Percentiles rank a stretch among this genome's conserved stretches.
phyloP scores from a whole-genome alignment of 352 stramenopile species.

The Peronospora farinosa region DNA sequence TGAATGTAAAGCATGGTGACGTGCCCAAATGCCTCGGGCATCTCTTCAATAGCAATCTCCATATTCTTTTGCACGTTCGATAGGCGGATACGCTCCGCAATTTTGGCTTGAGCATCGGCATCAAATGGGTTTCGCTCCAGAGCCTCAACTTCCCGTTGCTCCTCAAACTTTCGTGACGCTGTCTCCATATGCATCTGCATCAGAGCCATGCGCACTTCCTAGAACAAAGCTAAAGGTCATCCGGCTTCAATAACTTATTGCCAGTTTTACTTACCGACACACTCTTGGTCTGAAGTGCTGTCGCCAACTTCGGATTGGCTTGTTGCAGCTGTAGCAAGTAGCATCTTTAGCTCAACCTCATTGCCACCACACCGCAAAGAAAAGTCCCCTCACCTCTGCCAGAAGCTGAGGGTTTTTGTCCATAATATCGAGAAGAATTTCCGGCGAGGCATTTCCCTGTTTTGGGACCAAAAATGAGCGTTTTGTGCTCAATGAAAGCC shows the following conservation, averaged over 20 bases:
- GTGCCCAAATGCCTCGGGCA: slow-evolving; percentile 78
- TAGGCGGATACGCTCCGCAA: slow-evolving; percentile 78
- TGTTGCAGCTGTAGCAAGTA: slow-evolving; percentile 42
- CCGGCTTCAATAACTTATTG: background rate
- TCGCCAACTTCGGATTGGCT: slow-evolving; percentile 54
- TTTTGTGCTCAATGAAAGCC: background rate
- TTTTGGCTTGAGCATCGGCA: slow-evolving; percentile 64
- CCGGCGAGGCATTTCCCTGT: slow-evolving; percentile 51
- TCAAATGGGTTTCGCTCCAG: slow-evolving; percentile 78
- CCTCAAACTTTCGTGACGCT: slow-evolving; percentile 68
- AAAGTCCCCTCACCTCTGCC: slow-evolving; percentile 31
- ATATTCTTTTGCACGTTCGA: slow-evolving; percentile 87
- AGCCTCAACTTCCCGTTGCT: slow-evolving; percentile 63
- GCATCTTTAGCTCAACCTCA: background rate
- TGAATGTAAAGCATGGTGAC: slow-evolving; percentile 88
- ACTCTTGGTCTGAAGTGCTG: slow-evolving; percentile 60
- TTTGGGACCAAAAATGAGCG: background rate
- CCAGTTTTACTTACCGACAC: slow-evolving; percentile 41
- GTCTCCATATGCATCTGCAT: slow-evolving; percentile 84
- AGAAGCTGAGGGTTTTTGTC: slow-evolving; percentile 75
- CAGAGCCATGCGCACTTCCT: slow-evolving; percentile 79
- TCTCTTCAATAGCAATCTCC: slow-evolving; percentile 86
- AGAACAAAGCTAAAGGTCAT: background rate
- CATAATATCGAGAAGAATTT: slow-evolving; percentile 78
- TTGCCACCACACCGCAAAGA: background rate